A percentile compares a stretch with the other conserved stretches of the same genome.
Conservation (phyloP, 1,139 yeast species). For the Lodderomyces pseudojiufengensis region DNA sequence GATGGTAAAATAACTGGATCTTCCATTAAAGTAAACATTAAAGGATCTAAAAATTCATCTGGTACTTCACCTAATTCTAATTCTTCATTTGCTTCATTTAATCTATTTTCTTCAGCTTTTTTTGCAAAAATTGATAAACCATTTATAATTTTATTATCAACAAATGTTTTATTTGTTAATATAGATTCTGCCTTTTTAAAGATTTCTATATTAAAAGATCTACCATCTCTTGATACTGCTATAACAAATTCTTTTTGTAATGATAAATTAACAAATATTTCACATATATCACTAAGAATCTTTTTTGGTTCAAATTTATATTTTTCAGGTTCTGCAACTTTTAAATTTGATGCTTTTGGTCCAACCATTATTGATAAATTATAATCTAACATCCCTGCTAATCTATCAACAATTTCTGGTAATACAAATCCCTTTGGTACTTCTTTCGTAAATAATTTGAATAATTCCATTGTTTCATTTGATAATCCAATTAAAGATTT, state of each 20-base stretch:
- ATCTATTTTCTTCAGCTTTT: slow-evolving; percentile 57
- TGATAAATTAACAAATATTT: slow-evolving; percentile 72
- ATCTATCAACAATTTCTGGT: slow-evolving; percentile 86
- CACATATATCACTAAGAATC: slow-evolving; percentile 64
- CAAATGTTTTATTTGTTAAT: slow-evolving; percentile 51
- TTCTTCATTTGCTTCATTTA: slow-evolving; percentile 75
- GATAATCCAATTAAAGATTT: slow-evolving; percentile 79
- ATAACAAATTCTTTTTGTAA: slow-evolving; percentile 59
- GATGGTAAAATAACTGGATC: slow-evolving; percentile 93
- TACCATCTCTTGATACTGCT: slow-evolving; percentile 86
- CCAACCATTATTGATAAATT: slow-evolving; percentile 90
- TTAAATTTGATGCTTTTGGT: slow-evolving; percentile 85
- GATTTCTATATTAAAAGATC: slow-evolving; percentile 69
- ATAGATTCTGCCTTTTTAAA: slow-evolving; percentile 72
- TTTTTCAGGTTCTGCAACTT: slow-evolving; percentile 79
- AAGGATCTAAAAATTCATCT: slow-evolving; percentile 93
- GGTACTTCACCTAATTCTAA: slow-evolving; percentile 90
- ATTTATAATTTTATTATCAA: slow-evolving; percentile 51
- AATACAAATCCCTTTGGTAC: slow-evolving; percentile 85
- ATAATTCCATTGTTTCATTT: slow-evolving; percentile 75
- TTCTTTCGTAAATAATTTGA: slow-evolving; percentile 77
- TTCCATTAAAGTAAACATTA: slow-evolving; percentile 92
- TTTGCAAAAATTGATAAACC: slow-evolving; percentile 55
- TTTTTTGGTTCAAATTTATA: slow-evolving; percentile 80
- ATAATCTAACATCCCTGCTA: slow-evolving; percentile 94